A percentile compares a stretch with the other conserved stretches of the same genome.
These are phyloP conservation scores for Plasmodium billcollinsi DNA, from an alignment of 169 alveolate genomes.

Conservation along the genomic window DNA sequence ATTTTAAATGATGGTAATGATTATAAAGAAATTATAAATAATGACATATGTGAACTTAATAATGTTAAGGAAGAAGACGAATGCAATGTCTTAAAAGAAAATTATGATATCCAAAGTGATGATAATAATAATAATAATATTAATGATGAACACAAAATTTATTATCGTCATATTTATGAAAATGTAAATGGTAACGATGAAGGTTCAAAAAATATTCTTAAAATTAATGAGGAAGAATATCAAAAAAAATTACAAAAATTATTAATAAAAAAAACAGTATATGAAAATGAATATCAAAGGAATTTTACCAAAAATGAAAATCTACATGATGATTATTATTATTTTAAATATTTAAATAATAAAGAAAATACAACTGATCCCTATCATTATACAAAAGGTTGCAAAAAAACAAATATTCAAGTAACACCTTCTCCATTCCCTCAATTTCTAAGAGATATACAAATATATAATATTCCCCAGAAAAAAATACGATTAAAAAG, in stretches of 20 bases:
- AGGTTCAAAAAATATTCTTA: slow-evolving; percentile 4
- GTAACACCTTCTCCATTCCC: slow-evolving; percentile 74
- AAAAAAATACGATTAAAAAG: slow-evolving; percentile 63
- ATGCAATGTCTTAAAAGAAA: too few species aligned
- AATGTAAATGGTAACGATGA: not conserved
- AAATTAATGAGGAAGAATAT: slow-evolving; percentile 27
- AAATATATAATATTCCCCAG: slow-evolving; percentile 30
- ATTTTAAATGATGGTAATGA: not conserved
- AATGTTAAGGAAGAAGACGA: too few species aligned
- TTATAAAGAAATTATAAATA: too few species aligned
- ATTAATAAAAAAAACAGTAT: slow-evolving; percentile 6
- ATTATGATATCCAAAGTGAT: too few species aligned
- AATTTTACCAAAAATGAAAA: slow-evolving; percentile 48
- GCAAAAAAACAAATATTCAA: slow-evolving; percentile 54
- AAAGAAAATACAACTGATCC: slow-evolving; percentile 30
- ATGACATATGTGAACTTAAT: too few species aligned
- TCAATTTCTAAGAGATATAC: slow-evolving; percentile 74
- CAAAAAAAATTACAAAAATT: slow-evolving; percentile 29
- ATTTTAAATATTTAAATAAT: slow-evolving; percentile 53
- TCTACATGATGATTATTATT: slow-evolving; percentile 74
- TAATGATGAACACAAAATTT: too few species aligned
- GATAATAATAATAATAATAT: too few species aligned
- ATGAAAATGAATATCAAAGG: not conserved
- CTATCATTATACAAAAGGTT: slow-evolving; percentile 30
- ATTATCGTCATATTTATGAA: not conserved